phyloP scores from a whole-genome alignment of 1,139 yeast species.

The Protomyces lactucae-debilis region DNA sequence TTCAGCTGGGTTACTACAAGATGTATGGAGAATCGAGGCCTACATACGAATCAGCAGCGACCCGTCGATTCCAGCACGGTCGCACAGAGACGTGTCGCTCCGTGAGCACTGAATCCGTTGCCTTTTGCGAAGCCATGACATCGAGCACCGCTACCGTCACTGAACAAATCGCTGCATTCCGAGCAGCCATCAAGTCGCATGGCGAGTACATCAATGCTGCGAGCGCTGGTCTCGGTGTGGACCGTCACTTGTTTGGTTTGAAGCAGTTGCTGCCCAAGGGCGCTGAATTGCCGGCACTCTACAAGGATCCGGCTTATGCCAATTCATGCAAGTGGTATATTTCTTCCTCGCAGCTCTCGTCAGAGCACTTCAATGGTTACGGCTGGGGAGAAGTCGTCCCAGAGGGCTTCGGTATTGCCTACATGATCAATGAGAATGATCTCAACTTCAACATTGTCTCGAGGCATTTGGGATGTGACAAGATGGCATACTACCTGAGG shows the following conservation, averaged over 20 bases:
- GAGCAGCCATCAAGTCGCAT: constrained; percentile 71
- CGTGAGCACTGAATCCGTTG: constrained; percentile 69
- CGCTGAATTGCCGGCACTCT: constrained; percentile 64
- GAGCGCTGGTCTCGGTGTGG: constrained; percentile 82
- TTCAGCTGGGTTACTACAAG: constrained; percentile 78
- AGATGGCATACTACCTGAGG: constrained; percentile 63
- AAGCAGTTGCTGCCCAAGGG: constrained; percentile 62
- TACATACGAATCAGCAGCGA: constrained; percentile 94
- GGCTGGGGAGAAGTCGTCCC: constrained; percentile 97
- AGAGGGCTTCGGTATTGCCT: constrained; percentile 89
- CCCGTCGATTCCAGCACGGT: constrained; percentile 81
- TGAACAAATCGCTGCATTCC: constrained; percentile 64
- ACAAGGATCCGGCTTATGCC: constrained; percentile 66
- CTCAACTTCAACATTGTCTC: constrained; percentile 80
- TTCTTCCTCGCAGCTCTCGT: constrained; percentile 84
- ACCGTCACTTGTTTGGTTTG: constrained; percentile 88
- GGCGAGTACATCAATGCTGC: constrained; percentile 71
- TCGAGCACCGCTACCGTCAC: constrained; percentile 50
- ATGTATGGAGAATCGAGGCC: constrained; percentile 77
- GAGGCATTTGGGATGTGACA: constrained; percentile 64
- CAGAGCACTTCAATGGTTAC: constrained; percentile 85
- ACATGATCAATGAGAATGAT: constrained; percentile 84
- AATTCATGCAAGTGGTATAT: constrained; percentile 82
- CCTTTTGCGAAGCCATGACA: constrained; percentile 73
- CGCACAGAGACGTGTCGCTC: constrained; percentile 95